These are phyloP conservation scores for Cryptococcus maquisensis DNA, from an alignment of 1,284 basidiomycete genomes.

Conservation along the genomic window DNA sequence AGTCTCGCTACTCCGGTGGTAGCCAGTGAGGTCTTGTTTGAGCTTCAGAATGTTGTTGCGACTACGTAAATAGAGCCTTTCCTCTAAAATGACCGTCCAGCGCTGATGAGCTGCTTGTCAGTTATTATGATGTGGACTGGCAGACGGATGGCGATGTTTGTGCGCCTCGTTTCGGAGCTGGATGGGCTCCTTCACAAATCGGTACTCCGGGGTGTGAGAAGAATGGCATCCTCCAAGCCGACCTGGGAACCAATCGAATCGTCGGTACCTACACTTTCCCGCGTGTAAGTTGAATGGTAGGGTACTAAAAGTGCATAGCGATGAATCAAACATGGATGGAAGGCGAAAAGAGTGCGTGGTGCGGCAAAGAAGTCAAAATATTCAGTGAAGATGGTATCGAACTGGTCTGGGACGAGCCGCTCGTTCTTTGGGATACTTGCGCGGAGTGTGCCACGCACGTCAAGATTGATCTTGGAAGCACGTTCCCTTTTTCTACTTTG, in stretches of 20 bases:
- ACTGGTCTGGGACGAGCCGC: slow-evolving; percentile 15
- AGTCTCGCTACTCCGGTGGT: neutral
- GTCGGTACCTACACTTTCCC: slow-evolving; percentile 11
- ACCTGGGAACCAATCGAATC: slow-evolving; percentile 14
- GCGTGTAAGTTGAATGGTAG: neutral
- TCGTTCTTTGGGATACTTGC: slow-evolving; percentile 26
- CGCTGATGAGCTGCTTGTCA: neutral
- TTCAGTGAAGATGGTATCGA: slow-evolving; percentile 1
- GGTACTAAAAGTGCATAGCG: neutral
- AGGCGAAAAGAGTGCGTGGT: slow-evolving; percentile 7
- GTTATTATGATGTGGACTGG: neutral
- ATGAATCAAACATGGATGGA: slow-evolving; percentile 8
- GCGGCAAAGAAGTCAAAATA: slow-evolving; percentile 13
- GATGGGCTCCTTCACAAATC: slow-evolving; percentile 2
- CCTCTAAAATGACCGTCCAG: neutral
- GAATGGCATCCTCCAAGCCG: neutral
- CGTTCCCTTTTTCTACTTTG: neutral
- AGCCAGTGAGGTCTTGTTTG: neutral
- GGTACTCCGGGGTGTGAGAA: slow-evolving; percentile 4
- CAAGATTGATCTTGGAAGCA: slow-evolving; percentile 19
- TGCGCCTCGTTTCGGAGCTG: slow-evolving; percentile 1
- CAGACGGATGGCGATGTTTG: neutral
- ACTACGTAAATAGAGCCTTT: neutral
- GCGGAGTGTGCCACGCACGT: slow-evolving; percentile 11
- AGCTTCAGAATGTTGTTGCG: neutral